Evolutionary conservation across 305 asterid genomes (phyloP).

Genomic region (Andrographis paniculata): DNA sequence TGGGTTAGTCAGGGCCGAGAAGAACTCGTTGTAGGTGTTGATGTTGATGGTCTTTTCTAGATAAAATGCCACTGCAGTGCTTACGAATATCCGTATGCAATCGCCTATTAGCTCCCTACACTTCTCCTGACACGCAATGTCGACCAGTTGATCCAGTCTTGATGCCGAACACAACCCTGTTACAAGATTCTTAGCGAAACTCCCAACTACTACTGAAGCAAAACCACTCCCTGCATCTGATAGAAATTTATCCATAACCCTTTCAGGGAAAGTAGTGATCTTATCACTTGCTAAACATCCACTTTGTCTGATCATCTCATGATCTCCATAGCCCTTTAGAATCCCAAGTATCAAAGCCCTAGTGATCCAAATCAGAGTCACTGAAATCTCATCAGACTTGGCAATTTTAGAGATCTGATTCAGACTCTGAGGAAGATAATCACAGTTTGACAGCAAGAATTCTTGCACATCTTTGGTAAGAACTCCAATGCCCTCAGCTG

Average conservation of each 20-base stretch:
- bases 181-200: conserved; percentile 5
- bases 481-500: conserved; percentile 1
- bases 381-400: neutral
- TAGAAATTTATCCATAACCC: conserved; percentile 1
- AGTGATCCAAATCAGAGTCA: neutral
- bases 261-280: neutral
- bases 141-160: neutral
- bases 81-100: neutral
- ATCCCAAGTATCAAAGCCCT: neutral
- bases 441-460: conserved; percentile 3
- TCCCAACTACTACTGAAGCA: conserved; percentile 5
- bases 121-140: neutral
- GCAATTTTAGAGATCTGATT: conserved; percentile 7
- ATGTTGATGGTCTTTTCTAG: conserved; percentile 11
- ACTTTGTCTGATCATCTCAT: neutral
- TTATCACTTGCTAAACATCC: neutral
- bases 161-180: neutral
- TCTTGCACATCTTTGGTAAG: conserved; percentile 4
- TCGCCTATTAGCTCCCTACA: conserved; percentile 6
- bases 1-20: conserved; percentile 10
- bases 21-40: conserved; percentile 3
- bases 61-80: conserved; percentile 8
- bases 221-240: conserved; percentile 6
- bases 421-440: conserved; percentile 4
- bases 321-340: neutral